Base-by-base conservation (phyloP, 371 early-diverging fungal genomes). In the Actinomucor elegans region DNA sequence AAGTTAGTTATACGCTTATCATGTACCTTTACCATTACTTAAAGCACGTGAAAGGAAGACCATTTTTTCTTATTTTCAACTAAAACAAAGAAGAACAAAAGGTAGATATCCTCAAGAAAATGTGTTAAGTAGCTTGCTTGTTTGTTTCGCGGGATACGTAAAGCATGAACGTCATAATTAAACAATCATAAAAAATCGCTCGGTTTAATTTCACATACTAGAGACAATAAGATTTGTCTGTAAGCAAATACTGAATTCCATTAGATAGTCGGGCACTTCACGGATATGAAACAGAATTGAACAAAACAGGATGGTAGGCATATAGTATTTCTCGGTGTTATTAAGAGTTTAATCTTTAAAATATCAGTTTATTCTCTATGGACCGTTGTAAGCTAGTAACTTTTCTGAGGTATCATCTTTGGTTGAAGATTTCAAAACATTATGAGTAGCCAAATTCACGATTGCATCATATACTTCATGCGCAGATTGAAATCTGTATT, bases 1-100 rank as follows among this genome's bases (percentile, higher is more conserved):
- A 31, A 34, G 34, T 34, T 31, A 31, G 32, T 8, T 8, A 11
- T 31, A n/a, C n/a, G n/a, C n/a, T n/a, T n/a, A n/a, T n/a, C n/a
- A n/a, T n/a, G n/a, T n/a, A n/a, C 29, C 38, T 28, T 40, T 65
- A 69, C 66, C 50, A 20, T 56, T 20, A 27, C 66, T 53, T 4
- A 65, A 41, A 36, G 66, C 59, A 34, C 45, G 50, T 23, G 69
- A 61, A 34, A 69, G 59, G 26, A 69, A 69, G 15, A 55, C 66
- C 69, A 69, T 69, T 12, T 27, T 55, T 24, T 48, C 2, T 37
- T 18, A 48, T n/a, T 45, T 4, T 34, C 23, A 21, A 23, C 24
- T 7, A 14, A n/a, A 33, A 35, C 17, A 41, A 47, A 23, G 34
- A 23, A 36, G 14, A 49, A 12, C n/a, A 40, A 32, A 33, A 36